Conservation (phyloP, 306 rosid genomes). For the Pterocarpus macrocarpus region DNA sequence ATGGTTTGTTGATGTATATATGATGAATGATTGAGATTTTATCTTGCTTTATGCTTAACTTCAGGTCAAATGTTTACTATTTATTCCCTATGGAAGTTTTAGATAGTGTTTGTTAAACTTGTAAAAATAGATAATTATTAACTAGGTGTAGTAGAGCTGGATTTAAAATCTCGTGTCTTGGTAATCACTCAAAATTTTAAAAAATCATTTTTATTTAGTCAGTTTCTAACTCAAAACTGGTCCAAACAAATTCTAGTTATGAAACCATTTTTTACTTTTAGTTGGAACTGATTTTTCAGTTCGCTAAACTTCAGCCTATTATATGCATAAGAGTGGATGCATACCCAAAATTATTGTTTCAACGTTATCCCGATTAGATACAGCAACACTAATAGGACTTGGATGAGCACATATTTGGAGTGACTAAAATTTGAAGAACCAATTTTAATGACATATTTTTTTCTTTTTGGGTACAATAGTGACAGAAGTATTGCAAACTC, state of each 20-base stretch:
- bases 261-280: neutral
- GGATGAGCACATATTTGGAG: conserved; percentile 23
- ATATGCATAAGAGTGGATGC: conserved; percentile 14
- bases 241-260: too few relatives aligned
- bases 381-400: neutral
- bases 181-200: conserved; percentile 1
- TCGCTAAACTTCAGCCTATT: conserved; percentile 8
- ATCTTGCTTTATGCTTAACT: conserved; percentile 24
- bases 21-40: conserved; percentile 22
- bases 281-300: neutral
- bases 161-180: conserved; percentile 4
- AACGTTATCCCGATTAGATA: neutral
- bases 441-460: neutral
- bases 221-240: too few relatives aligned
- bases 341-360: neutral
- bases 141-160: neutral
- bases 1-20: conserved; percentile 21
- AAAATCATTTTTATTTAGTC: too few relatives aligned
- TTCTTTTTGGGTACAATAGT: neutral
- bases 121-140: neutral
- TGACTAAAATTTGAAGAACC: conserved; percentile 35
- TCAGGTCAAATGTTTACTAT: conserved; percentile 23
- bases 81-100: conserved; percentile 9
- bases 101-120: conserved; percentile 22
- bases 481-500: conserved; percentile 39